Percentiles rank a stretch among this genome's conserved stretches.
These are phyloP conservation scores for Pichia sp. DNA, from an alignment of 1,139 yeast genomes.

Conservation along the genomic window DNA sequence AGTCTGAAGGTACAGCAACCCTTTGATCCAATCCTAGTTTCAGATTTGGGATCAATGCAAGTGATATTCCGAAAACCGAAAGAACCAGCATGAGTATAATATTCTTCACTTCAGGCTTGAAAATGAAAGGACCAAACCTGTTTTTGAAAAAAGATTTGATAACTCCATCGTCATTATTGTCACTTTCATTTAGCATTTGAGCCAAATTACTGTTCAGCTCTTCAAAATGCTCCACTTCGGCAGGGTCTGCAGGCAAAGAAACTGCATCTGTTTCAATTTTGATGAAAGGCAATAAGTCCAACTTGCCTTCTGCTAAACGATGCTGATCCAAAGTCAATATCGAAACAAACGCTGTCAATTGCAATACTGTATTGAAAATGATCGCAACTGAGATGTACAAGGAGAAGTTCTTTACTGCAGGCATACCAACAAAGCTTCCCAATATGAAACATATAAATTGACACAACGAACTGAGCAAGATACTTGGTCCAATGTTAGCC, in stretches of 20 bases:
- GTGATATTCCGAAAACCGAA: slow-evolving; percentile 60
- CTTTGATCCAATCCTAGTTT: slow-evolving; percentile 85
- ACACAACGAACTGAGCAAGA: slow-evolving; percentile 68
- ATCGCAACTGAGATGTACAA: slow-evolving; percentile 86
- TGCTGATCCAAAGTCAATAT: slow-evolving; percentile 64
- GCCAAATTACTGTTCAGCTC: slow-evolving; percentile 15
- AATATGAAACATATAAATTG: slow-evolving; percentile 74
- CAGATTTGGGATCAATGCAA: slow-evolving; percentile 64
- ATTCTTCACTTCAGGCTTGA: slow-evolving; percentile 45
- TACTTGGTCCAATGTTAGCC: slow-evolving; percentile 80
- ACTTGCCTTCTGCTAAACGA: slow-evolving; percentile 53
- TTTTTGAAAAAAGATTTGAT: slow-evolving; percentile 40
- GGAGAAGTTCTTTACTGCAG: slow-evolving; percentile 93
- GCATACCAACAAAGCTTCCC: slow-evolving; percentile 84
- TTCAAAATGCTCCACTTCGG: slow-evolving; percentile 1
- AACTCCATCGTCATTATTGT: slow-evolving; percentile 23
- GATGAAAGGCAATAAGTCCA: slow-evolving; percentile 58
- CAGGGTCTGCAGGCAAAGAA: slow-evolving; percentile 14
- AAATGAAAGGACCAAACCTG: slow-evolving; percentile 55
- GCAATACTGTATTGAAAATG: slow-evolving; percentile 67
- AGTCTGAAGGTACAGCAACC: slow-evolving; percentile 76
- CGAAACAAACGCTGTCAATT: slow-evolving; percentile 76
- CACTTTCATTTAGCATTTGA: slow-evolving; percentile 16
- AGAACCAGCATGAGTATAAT: slow-evolving; percentile 45
- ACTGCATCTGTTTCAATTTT: slow-evolving; percentile 26